Evolutionary conservation across 179 eudicot species (phyloP).

Genomic region (Vitellaria paradoxa): DNA sequence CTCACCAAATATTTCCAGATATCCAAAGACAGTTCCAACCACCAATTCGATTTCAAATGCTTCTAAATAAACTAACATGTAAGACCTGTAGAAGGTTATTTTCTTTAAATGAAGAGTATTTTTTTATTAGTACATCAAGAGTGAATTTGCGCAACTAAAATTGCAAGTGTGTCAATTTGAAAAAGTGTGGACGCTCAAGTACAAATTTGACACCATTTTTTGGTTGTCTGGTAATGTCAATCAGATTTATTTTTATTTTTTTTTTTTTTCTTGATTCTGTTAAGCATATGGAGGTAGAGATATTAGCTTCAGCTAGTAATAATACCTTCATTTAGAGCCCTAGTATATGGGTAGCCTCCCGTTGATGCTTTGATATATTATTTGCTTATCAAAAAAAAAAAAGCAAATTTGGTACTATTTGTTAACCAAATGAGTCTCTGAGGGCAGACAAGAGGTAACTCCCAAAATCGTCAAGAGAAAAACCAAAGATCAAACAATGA

Average conservation of each 20-base stretch:
- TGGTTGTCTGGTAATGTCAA: no score
- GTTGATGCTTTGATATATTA: no score
- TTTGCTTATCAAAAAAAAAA: no score
- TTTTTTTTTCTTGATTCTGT: no score
- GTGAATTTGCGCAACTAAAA: neutral
- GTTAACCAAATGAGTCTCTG: neutral
- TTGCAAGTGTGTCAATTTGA: neutral
- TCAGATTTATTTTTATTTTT: no score
- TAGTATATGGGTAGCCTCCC: no score
- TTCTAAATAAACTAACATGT: neutral
- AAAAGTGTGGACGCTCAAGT: neutral
- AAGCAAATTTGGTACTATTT: neutral
- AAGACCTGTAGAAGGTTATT: neutral
- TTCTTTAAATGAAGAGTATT: no score
- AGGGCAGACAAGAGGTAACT: neutral
- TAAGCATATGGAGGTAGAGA: no score
- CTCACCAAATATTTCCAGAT: neutral
- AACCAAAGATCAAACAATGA: neutral
- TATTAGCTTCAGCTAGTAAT: no score
- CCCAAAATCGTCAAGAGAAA: neutral
- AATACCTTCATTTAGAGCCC: no score
- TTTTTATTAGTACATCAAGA: no score
- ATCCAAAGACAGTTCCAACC: neutral
- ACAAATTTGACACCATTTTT: neutral
- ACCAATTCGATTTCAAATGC: neutral